Evolutionary conservation across 2,329 filamentous ascomycete species (phyloP), one percentile per base, ranked within the genome.

Genomic region (Xylaria sp.): DNA sequence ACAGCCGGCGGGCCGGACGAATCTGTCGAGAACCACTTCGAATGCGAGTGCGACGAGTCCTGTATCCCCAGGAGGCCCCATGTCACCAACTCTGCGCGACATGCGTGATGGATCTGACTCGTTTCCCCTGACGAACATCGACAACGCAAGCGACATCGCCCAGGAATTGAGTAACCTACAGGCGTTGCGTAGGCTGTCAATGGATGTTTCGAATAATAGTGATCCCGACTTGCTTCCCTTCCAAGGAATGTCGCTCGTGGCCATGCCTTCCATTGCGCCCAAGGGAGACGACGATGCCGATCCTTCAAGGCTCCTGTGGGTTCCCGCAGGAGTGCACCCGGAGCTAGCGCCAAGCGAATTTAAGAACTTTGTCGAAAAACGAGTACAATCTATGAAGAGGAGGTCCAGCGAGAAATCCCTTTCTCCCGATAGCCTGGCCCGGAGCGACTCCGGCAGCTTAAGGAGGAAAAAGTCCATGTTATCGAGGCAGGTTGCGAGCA

Each of bases 311-410:
- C 83, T 98, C 68, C 92, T 98, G 73, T 99, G 96, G 96, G 96
- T 99, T 6, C 96, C 96, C 5, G 96, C 96, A 28, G 90, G 94
- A 67, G 87, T 99, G 34, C 96, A 99, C 76, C 96, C 96, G 0
- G 96, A 99, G 81, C 85, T 99, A 58, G 96, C 96, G 2, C 96
- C 96, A 0, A 94, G 92, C 77, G 96, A 98, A 75, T 99, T 98
- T 85, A 98, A 97, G 81, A 95, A 92, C 0, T 99, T 98, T 74
- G 87, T 99, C 1, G 95, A 99, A 77, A 97, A 94, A 71, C 91
- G 94, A 77, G 93, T 98, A 13, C 92, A 97, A 74, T 91, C 93
- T 44, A 97, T 98, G 75, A 91, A 94, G 79, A 87, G 94, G 73
- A 89, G 93, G 75, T 97, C 94, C 0, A 91, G 91, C 28, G 94